Conservation (phyloP, 169 alveolate species). For the Plasmodium coatneyi region DNA sequence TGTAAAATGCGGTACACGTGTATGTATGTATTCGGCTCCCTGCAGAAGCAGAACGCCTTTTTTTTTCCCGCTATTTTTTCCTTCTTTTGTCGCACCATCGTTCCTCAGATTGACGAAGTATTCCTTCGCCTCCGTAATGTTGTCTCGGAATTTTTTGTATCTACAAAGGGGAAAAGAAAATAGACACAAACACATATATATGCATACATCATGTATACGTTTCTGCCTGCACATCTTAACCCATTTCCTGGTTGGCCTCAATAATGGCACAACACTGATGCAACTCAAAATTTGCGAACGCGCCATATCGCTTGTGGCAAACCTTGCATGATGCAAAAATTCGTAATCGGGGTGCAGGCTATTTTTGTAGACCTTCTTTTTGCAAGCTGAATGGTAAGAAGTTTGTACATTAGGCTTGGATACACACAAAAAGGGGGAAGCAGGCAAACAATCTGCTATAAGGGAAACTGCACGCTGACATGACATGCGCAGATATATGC, state of each 20-base stretch:
- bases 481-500: neutral
- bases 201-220: neutral
- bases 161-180: conserved; percentile 4
- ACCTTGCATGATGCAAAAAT: conserved; percentile 79
- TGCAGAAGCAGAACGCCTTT: neutral
- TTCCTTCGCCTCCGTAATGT: conserved; percentile 40
- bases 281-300: neutral
- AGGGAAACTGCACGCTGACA: neutral
- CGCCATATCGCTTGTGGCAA: neutral
- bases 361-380: conserved; percentile 79
- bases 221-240: conserved; percentile 18
- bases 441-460: neutral
- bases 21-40: neutral
- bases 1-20: conserved; percentile 3
- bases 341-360: conserved; percentile 84
- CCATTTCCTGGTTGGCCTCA: neutral
- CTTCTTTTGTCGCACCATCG: conserved; percentile 25
- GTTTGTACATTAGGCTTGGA: neutral
- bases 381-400: conserved; percentile 78
- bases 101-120: conserved; percentile 42
- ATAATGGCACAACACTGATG: neutral
- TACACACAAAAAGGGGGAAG: neutral
- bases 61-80: conserved; percentile 1
- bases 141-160: conserved; percentile 46
- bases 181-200: neutral